Percentiles rank a stretch among this genome's conserved stretches.
These are phyloP conservation scores for Paulownia fortunei DNA, from an alignment of 257 asterid species.

Conservation along the genomic window DNA sequence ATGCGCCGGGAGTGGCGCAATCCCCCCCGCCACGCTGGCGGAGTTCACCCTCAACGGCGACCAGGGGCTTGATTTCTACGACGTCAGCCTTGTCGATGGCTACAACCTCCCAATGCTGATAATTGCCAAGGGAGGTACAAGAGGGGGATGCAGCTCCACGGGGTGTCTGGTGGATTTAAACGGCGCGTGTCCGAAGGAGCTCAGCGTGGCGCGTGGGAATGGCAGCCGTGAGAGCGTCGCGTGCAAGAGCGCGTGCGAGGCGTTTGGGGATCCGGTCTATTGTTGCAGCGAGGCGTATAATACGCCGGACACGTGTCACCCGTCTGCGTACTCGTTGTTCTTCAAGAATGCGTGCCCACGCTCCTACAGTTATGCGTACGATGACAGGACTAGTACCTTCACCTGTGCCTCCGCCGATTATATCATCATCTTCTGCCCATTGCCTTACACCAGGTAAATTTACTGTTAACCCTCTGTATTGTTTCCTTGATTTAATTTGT, in stretches of 20 bases:
- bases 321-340: conserved; percentile 77
- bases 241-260: conserved; percentile 98
- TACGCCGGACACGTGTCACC: conserved; percentile 91
- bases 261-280: conserved; percentile 79
- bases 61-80: conserved; percentile 87
- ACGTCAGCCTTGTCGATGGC: conserved; percentile 94
- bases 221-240: conserved; percentile 64
- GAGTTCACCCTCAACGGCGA: conserved; percentile 93
- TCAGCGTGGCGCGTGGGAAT: conserved; percentile 67
- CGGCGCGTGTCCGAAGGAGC: conserved; percentile 83
- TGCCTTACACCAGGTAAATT: conserved; percentile 84
- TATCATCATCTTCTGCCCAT: conserved; percentile 86
- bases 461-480: background rate
- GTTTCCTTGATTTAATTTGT: background rate
- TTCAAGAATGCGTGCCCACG: conserved; percentile 95
- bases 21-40: conserved; percentile 95
- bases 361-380: conserved; percentile 93
- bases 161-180: conserved; percentile 88
- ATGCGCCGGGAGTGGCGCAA: conserved; percentile 87
- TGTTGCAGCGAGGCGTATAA: conserved; percentile 88
- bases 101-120: conserved; percentile 91
- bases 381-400: conserved; percentile 91
- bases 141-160: conserved; percentile 78
- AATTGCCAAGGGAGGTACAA: conserved; percentile 73
- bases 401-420: conserved; percentile 92